phyloP scores from a whole-genome alignment of 2,329 filamentous ascomycete species.

The Chalara sp. region DNA sequence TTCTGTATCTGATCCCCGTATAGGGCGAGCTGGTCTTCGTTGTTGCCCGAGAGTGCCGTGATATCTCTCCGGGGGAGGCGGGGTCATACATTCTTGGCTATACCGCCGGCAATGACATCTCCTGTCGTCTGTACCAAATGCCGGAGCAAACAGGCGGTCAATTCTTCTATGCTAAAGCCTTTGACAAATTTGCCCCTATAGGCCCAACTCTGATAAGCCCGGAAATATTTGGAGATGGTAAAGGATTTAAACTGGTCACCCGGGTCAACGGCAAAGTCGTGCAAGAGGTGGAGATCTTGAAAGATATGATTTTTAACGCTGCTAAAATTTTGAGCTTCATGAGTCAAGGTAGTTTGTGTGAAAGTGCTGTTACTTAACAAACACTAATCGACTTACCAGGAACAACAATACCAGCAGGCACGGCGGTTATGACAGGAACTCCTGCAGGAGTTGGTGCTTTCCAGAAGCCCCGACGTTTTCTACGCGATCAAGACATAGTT shows the following conservation, averaged over 20 bases:
- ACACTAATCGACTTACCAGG: not conserved
- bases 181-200: slow-evolving; percentile 36
- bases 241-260: slow-evolving; percentile 25
- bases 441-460: slow-evolving; percentile 6
- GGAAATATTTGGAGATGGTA: slow-evolving; percentile 1
- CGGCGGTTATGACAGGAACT: slow-evolving; percentile 9
- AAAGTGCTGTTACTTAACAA: not conserved
- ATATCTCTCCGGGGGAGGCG: slow-evolving; percentile 1
- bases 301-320: slow-evolving; percentile 41
- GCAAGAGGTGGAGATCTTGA: slow-evolving; percentile 31
- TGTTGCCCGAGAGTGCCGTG: slow-evolving; percentile 25
- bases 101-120: slow-evolving; percentile 49
- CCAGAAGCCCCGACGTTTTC: not conserved
- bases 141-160: slow-evolving; percentile 36
- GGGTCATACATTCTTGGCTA: slow-evolving; percentile 22
- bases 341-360: slow-evolving; percentile 29
- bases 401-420: not conserved
- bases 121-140: slow-evolving; percentile 42
- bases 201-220: slow-evolving; percentile 26
- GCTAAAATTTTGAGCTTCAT: slow-evolving; percentile 37
- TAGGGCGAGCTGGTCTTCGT: slow-evolving; percentile 6
- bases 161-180: slow-evolving; percentile 37
- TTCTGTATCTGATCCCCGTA: not conserved
- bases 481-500: slow-evolving; percentile 8
- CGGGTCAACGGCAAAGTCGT: slow-evolving; percentile 36